These are phyloP conservation scores for Casaregolazyma lundiana DNA, from an alignment of 1,139 yeast genomes.

Conservation along the genomic window DNA sequence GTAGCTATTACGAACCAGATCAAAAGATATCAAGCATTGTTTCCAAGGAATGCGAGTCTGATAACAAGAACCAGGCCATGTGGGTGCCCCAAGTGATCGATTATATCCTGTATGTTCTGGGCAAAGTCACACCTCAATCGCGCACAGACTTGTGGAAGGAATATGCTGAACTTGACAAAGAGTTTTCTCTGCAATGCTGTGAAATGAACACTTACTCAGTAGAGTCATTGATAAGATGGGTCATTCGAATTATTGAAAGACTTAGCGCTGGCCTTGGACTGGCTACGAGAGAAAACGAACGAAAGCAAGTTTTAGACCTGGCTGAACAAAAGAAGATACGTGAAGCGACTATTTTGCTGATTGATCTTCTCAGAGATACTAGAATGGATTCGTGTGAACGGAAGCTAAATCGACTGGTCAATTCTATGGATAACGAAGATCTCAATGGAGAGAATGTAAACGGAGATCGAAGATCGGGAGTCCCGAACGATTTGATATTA, in stretches of 20 bases:
- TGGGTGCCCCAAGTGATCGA: slow-evolving; percentile 25
- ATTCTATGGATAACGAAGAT: background rate
- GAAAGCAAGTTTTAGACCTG: background rate
- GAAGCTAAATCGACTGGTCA: slow-evolving; percentile 1
- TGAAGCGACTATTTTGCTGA: slow-evolving; percentile 3
- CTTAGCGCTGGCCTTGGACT: background rate
- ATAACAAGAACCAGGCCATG: slow-evolving; percentile 15
- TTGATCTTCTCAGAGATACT: background rate
- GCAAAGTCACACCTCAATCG: slow-evolving; percentile 13
- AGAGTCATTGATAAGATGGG: slow-evolving; percentile 9
- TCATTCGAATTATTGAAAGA: slow-evolving; percentile 4
- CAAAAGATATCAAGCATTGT: slow-evolving; percentile 3
- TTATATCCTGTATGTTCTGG: slow-evolving; percentile 16
- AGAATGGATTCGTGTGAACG: slow-evolving; percentile 8
- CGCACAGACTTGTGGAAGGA: slow-evolving; percentile 12
- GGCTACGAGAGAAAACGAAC: background rate
- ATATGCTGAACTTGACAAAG: slow-evolving; percentile 21
- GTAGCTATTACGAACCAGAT: slow-evolving; percentile 11
- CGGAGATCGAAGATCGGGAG: background rate
- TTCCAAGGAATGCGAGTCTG: slow-evolving; percentile 2
- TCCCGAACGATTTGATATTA: slow-evolving; percentile 17
- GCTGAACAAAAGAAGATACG: background rate
- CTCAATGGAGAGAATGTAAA: background rate
- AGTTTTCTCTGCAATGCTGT: slow-evolving; percentile 25
- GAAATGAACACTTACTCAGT: slow-evolving; percentile 22